Evolutionary conservation across 2,329 filamentous ascomycete genomes (phyloP).

Genomic region (Pseudogymnoascus sp.): DNA sequence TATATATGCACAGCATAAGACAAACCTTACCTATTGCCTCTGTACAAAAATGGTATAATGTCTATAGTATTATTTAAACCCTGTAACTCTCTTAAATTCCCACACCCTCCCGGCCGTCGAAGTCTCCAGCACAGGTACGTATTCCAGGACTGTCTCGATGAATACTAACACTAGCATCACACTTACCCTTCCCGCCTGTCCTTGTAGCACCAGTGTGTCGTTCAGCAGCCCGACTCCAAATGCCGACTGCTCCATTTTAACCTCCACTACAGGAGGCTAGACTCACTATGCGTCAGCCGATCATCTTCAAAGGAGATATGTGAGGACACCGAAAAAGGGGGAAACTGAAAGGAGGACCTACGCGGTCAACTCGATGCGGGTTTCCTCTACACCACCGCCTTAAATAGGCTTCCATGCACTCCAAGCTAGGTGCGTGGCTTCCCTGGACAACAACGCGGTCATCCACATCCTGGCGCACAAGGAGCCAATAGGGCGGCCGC

Average conservation of each 20-base stretch:
- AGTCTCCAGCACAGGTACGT: constrained; percentile 28
- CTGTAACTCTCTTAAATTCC: constrained; percentile 25
- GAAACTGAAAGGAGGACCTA: constrained; percentile 16
- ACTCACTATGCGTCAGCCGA: constrained; percentile 5
- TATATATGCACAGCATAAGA: too few relatives aligned
- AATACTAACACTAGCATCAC: constrained; percentile 37
- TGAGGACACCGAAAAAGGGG: background rate
- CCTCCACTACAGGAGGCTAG: constrained; percentile 35
- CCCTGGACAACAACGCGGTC: constrained; percentile 35
- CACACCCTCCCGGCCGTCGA: constrained; percentile 26
- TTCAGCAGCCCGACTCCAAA: constrained; percentile 37
- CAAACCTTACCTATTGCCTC: too few relatives aligned
- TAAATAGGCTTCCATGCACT: constrained; percentile 38
- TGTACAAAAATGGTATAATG: background rate
- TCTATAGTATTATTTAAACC: constrained; percentile 12
- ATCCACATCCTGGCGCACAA: constrained; percentile 27
- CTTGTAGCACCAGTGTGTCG: constrained; percentile 35
- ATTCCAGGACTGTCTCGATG: constrained; percentile 40
- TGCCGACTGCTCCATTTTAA: constrained; percentile 36
- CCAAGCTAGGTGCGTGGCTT: constrained; percentile 39
- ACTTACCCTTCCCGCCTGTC: constrained; percentile 32
- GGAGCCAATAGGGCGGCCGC: constrained; percentile 40
- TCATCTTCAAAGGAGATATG: background rate
- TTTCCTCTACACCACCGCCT: constrained; percentile 40
- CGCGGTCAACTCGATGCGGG: constrained; percentile 29